These are phyloP conservation scores for Wolfiporia cocos DNA, from an alignment of 1,284 basidiomycete genomes.

Conservation along the genomic window DNA sequence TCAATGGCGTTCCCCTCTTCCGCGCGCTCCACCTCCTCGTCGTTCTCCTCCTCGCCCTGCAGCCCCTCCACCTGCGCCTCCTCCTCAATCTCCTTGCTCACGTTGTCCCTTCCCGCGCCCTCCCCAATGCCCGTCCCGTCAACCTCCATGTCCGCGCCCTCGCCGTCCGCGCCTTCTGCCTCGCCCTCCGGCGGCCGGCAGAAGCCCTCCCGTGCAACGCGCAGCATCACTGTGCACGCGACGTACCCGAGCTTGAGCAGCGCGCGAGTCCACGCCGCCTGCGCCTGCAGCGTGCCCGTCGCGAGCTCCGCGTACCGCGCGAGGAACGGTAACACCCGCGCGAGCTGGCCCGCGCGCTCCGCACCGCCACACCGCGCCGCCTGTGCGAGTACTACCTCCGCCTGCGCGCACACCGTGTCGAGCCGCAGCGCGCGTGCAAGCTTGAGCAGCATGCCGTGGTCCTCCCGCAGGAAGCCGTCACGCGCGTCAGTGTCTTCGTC, in stretches of 20 bases:
- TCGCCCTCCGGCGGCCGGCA: conserved; percentile 78
- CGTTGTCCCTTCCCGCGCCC: conserved; percentile 80
- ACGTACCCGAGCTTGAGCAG: conserved; percentile 85
- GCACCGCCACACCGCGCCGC: conserved; percentile 23
- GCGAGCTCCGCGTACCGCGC: conserved; percentile 48
- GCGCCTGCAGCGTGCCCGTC: conserved; percentile 45
- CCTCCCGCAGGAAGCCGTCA: conserved; percentile 27
- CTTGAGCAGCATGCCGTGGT: conserved; percentile 16
- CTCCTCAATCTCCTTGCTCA: conserved; percentile 90
- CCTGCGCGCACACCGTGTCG: conserved; percentile 28
- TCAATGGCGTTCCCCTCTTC: conserved; percentile 66
- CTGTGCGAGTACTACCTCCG: conserved; percentile 30
- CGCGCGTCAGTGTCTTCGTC: conserved; percentile 12
- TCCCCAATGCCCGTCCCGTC: conserved; percentile 86
- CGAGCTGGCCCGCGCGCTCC: conserved; percentile 25
- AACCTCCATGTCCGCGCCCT: conserved; percentile 38
- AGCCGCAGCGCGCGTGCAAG: conserved; percentile 25
- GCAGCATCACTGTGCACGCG: conserved; percentile 68
- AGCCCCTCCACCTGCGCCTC: conserved; percentile 96
- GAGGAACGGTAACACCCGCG: conserved; percentile 62
- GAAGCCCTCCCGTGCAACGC: conserved; percentile 84
- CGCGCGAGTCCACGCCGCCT: conserved; percentile 66
- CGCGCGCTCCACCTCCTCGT: conserved; percentile 41
- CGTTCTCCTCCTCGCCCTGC: conserved; percentile 62
- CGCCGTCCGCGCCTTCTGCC: conserved; percentile 38